phyloP scores from a whole-genome alignment of 306 rosid species.

The Castanospermum australe region DNA sequence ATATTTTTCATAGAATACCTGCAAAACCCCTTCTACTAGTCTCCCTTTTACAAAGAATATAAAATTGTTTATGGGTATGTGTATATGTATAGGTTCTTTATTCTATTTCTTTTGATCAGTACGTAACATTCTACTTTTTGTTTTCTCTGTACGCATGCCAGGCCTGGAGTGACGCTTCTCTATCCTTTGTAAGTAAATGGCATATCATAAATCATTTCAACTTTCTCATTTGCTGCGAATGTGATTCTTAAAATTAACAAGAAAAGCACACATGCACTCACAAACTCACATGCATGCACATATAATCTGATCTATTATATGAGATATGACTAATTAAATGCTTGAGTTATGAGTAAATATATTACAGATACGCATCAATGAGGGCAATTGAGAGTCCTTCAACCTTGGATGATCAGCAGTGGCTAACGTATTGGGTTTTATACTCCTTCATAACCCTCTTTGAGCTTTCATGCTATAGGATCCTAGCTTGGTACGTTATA shows the following conservation, averaged over 20 bases:
- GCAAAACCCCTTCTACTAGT: background rate
- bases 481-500: slow-evolving; percentile 56
- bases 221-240: background rate
- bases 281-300: background rate
- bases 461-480: slow-evolving; percentile 60
- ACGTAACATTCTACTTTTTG: background rate
- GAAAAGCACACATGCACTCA: background rate
- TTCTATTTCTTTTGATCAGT: background rate
- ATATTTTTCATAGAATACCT: background rate
- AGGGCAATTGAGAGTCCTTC: slow-evolving; percentile 81
- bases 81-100: background rate
- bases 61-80: background rate
- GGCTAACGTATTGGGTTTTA: slow-evolving; percentile 83
- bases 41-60: background rate
- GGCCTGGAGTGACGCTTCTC: slow-evolving; percentile 83
- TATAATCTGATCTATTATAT: background rate
- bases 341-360: background rate
- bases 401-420: slow-evolving; percentile 74
- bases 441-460: slow-evolving; percentile 69
- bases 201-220: background rate
- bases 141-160: slow-evolving; percentile 36
- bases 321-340: background rate
- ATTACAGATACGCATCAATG: slow-evolving; percentile 63
- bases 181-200: slow-evolving; percentile 77
- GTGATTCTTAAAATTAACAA: background rate